Base-by-base conservation (phyloP, 1,284 basidiomycete genomes). In the Malassezia cuniculi region DNA sequence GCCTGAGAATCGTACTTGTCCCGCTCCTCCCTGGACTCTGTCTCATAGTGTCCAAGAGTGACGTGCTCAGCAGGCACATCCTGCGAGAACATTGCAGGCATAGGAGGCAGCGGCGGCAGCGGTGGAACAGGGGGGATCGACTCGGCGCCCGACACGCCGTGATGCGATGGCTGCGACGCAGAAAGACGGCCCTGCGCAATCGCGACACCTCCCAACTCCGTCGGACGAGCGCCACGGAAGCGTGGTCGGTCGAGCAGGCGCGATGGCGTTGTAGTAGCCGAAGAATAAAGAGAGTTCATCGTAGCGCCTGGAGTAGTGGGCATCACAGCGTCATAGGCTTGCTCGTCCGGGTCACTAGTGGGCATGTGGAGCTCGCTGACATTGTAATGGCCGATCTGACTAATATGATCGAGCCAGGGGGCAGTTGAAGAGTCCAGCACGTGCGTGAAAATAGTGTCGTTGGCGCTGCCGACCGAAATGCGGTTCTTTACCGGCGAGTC, bases 231-330 rank as follows among this genome's bases (percentile, higher is more conserved):
- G 9, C 34, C 47, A 21, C 52, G 44, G 15, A 42, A 24, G 26
- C 48, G 39, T 10, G 52, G 41, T 7, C 54, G 48, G 36, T 56
- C 52, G 15, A 56, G 28, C 20, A 56, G 35, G 34, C 41, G 34
- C 25, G 29, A 36, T 18, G 38, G 10, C n/a, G 28, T 19, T 5
- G 26, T 17, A 8, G 39, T 22, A 7, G 17, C 6, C 6, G 19
- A 14, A 1, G 27, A 10, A 9, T 12, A 15, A 12, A 24, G n/a
- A 10, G 33, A 21, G 16, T 20, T n/a, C 20, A 36, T 35, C 36
- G 41, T 44, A 6, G 10, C 11, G 17, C 25, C 31, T 19, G 21
- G 15, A 11, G 6, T 24, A 11, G 7, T 24, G 7, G 22, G 22
- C 24, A 26, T 3, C 6, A 18, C 21, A 10, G 17, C 3, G 22